Base-by-base conservation (phyloP, 2,329 filamentous ascomycete genomes). In the Calonectria naviculata region DNA sequence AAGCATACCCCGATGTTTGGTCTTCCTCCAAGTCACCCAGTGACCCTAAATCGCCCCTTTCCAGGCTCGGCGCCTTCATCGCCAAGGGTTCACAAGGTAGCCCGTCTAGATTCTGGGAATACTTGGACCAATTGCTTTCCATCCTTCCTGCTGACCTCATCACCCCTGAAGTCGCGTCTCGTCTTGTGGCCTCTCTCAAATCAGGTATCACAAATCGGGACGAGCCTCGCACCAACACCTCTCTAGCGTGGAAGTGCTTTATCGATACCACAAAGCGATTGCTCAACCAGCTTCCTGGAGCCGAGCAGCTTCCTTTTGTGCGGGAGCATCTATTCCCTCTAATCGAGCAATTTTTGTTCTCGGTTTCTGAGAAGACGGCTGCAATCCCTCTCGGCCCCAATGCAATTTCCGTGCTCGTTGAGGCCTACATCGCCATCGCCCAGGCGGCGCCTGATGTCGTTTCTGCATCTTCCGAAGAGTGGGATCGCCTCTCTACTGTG, bases 41-140 rank as follows among this genome's bases (percentile, higher is more conserved):
- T 17, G 84, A 85, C n/a, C 89, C 90, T 73, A 90, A 88, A 68
- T 83, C 88, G 1, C 86, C 89, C 0, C 75, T 89, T 2, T 84
- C 85, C 5, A 84, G 92, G 26, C 82, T 99, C 5, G 89, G 90
- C 61, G 86, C 91, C 10, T 97, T 97, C 75, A 85, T 98, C 8
- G 92, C 93, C 72, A 94, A 92, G 77, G 96, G 97, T 3, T 97
- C 96, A 0, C 94, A 98, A 78, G 90, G 91, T n/a, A 93, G 93
- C 4, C 86, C 90, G 0, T 84, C 87, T 4, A 89, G 87, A 12
- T 98, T 92, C 79, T 99, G 97, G 97, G 83, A 87, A 29, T 89
- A 89, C 19, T 81, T 97, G 36, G 86, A 88, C 44, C 85, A 87
- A 34, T 83, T 98, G 0, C 80, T 98, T 7, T 85, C 89, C 26